phyloP scores from a whole-genome alignment of 2,329 filamentous ascomycete genomes.

The Leptographium procerum region DNA sequence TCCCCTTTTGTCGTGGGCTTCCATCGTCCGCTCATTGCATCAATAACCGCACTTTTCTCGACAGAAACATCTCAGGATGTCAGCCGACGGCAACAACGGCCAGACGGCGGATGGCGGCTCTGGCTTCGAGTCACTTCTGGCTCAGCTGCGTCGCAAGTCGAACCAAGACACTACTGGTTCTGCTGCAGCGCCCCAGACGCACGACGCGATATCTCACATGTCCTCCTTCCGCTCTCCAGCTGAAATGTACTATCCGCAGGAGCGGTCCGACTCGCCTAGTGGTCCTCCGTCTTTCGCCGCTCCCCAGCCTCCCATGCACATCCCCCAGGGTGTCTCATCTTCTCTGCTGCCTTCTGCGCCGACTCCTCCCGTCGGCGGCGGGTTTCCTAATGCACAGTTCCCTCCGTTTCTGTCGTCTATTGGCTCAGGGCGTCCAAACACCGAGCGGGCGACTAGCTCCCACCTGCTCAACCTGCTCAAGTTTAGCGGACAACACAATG shows the following conservation, averaged over 20 bases:
- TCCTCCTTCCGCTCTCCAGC: constrained; percentile 10
- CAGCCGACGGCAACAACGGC: constrained; percentile 6
- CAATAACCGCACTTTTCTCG: not conserved
- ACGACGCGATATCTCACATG: constrained; percentile 20
- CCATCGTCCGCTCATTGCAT: not conserved
- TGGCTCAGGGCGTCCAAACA: constrained; percentile 28
- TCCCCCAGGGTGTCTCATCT: not conserved
- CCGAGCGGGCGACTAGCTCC: constrained; percentile 10
- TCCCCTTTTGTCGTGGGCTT: not conserved
- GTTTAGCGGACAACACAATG: constrained; percentile 32
- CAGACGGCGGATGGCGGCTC: constrained; percentile 18
- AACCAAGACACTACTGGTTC: constrained; percentile 14
- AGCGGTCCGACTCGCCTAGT: constrained; percentile 17
- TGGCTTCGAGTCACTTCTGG: constrained; percentile 29
- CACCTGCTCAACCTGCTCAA: constrained; percentile 50
- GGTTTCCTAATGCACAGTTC: constrained; percentile 27
- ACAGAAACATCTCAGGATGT: constrained; percentile 4
- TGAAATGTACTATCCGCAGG: constrained; percentile 18
- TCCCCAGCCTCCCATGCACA: constrained; percentile 12
- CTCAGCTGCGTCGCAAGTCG: constrained; percentile 26
- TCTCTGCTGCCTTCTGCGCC: constrained; percentile 29
- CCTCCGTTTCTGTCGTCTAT: constrained; percentile 33
- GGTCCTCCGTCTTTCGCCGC: constrained; percentile 9
- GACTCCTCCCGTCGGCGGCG: constrained; percentile 29
- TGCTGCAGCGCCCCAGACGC: constrained; percentile 12